These are phyloP conservation scores for Coelastrella sp. DNA, from an alignment of 139 green algal genomes.

Conservation along the genomic window DNA sequence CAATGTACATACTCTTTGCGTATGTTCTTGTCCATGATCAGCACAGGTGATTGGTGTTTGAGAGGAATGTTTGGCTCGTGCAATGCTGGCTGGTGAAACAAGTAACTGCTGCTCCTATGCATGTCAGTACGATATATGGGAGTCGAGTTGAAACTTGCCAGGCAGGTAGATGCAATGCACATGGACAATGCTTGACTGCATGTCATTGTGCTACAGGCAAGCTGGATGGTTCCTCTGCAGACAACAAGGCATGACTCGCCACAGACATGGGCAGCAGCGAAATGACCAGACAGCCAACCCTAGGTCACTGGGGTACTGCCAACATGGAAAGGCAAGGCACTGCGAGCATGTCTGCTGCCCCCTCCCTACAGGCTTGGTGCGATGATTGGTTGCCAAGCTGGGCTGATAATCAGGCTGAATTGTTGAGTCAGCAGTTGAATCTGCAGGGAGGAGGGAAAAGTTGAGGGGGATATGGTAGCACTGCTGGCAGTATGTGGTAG, in stretches of 20 bases:
- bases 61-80: too few species aligned
- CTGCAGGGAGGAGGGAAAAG: neutral
- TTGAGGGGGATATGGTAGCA: neutral
- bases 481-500: neutral
- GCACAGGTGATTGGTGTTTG: too few species aligned
- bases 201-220: neutral
- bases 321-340: neutral
- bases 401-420: neutral
- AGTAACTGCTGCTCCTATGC: too few species aligned
- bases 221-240: constrained; percentile 22
- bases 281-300: neutral
- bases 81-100: too few species aligned
- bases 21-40: too few species aligned
- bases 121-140: too few species aligned
- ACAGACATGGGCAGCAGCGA: neutral
- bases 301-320: neutral
- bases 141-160: neutral
- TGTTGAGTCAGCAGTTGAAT: neutral
- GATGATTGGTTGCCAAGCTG: neutral
- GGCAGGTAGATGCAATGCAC: neutral
- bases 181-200: neutral
- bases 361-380: neutral
- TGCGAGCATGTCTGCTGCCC: neutral
- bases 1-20: too few species aligned
- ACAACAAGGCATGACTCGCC: too few species aligned